Base-by-base conservation (phyloP, 768 basidiomycete species). In the Sporobolomyces pararoseus region DNA sequence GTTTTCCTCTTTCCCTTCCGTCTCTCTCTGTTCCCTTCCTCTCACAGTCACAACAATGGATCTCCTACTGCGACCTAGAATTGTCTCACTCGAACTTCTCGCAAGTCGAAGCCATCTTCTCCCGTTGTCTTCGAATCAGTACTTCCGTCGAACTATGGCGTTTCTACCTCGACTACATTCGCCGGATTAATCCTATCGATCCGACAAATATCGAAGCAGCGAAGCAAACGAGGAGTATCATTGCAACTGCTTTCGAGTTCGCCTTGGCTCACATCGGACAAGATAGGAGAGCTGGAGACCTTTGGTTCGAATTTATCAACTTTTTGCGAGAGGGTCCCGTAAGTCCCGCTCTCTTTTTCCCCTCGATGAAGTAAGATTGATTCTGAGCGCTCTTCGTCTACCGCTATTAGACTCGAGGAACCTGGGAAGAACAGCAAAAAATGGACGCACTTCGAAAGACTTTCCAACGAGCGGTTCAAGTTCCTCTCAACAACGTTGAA, bases 391-490 rank as follows among this genome's bases (percentile, higher is more conserved):
- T 47, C 46, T 47, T 47, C 23, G 60, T 27, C 37, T 39, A 31
- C 19, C 10, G 9, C 19, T 25, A n/a, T n/a, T 75, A 86, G 86
- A 83, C 88, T 0, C 85, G 84, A 17, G 89, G 88, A 31, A 91
- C 91, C 25, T 97, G 94, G 93, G 95, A 98, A 78, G 87, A 89
- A 73, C 90, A 93, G 76, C 91, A 95, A 77, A 91, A 92, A 79
- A 93, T 92, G 88, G 95, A 96, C 74, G 85, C 87, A 2, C 82
- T 98, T 6, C 86, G 96, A 67, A 91, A 90, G 78, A 87, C 90
- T 1, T 96, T 96, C 80, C 91, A 94, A 77, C 87, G 91, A 59
- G 95, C 91, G 4, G 89, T 98, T 27, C 90, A 91, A 77, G 91
- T 96, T 37, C 96, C 96, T 0, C 84, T 98, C 75, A 89, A 92